Evolutionary conservation across 768 basidiomycete species (phyloP).

Genomic region (Dentipellis fragilis): DNA sequence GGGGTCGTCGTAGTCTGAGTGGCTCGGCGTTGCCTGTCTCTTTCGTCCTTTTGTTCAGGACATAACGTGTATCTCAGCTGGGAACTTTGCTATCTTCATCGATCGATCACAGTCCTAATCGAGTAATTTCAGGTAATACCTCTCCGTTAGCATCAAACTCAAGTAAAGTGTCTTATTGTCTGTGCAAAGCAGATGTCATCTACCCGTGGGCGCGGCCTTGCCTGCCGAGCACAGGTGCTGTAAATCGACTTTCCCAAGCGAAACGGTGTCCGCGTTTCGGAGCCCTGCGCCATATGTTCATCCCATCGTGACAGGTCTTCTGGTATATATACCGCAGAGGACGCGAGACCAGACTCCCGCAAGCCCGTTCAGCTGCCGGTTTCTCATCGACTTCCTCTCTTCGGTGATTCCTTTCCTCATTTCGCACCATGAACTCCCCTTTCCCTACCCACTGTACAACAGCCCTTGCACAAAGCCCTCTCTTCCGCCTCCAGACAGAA

Average conservation of each 20-base stretch:
- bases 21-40: no score
- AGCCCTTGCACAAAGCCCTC: background rate
- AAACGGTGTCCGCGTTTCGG: background rate
- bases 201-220: no score
- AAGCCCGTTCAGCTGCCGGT: background rate
- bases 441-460: background rate
- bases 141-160: background rate
- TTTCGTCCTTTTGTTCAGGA: background rate
- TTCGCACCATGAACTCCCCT: background rate
- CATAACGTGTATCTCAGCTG: background rate
- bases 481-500: background rate
- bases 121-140: background rate
- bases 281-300: background rate
- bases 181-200: background rate
- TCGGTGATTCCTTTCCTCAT: background rate
- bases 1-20: background rate
- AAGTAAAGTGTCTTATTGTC: background rate
- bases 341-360: background rate
- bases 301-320: background rate
- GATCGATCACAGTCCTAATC: background rate
- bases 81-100: background rate
- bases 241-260: background rate
- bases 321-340: background rate
- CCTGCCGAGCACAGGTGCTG: no score
- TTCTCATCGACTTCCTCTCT: background rate